Percentiles rank a stretch among this genome's conserved stretches.
Evolutionary conservation across 768 basidiomycete species (phyloP).

Genomic region (Boletus tomentosulus): DNA sequence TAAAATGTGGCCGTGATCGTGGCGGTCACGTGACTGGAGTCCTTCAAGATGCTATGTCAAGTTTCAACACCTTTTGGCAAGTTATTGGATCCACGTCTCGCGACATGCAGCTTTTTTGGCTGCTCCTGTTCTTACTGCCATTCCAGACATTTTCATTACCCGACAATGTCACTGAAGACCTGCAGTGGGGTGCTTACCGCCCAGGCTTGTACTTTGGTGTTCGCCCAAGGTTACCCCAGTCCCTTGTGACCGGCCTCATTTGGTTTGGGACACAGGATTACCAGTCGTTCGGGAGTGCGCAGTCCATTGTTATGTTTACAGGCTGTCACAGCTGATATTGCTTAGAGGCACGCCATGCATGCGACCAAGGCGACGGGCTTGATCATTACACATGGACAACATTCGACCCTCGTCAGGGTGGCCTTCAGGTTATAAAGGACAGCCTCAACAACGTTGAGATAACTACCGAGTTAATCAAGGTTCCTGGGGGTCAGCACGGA

Average conservation of each 20-base stretch:
- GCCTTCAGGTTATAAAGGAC: constrained; percentile 82
- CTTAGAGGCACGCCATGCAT: constrained; percentile 76
- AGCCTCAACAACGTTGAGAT: constrained; percentile 78
- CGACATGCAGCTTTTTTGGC: constrained; percentile 23
- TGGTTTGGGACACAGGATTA: constrained; percentile 93
- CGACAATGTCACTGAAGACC: constrained; percentile 36
- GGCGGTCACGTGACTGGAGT: neutral
- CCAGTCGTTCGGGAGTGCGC: constrained; percentile 61
- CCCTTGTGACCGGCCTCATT: constrained; percentile 88
- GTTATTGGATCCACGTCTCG: neutral
- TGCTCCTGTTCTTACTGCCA: constrained; percentile 25
- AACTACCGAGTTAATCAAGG: constrained; percentile 80
- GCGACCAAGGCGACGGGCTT: constrained; percentile 83
- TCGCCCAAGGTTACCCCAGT: constrained; percentile 77
- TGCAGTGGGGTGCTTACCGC: constrained; percentile 76
- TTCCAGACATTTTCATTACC: constrained; percentile 13
- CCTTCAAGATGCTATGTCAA: neutral
- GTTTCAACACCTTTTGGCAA: too few relatives aligned
- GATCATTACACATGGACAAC: constrained; percentile 82
- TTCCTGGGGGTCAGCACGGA: constrained; percentile 76
- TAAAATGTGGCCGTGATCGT: too few relatives aligned
- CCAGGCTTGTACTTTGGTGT: constrained; percentile 96
- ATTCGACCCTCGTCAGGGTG: constrained; percentile 83
- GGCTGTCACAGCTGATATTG: neutral
- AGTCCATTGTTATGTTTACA: constrained; percentile 1